Percentiles rank a stretch among this genome's conserved stretches.
Conservation (phyloP, 2,329 filamentous ascomycete genomes). For the Huntiella moniliformis region DNA sequence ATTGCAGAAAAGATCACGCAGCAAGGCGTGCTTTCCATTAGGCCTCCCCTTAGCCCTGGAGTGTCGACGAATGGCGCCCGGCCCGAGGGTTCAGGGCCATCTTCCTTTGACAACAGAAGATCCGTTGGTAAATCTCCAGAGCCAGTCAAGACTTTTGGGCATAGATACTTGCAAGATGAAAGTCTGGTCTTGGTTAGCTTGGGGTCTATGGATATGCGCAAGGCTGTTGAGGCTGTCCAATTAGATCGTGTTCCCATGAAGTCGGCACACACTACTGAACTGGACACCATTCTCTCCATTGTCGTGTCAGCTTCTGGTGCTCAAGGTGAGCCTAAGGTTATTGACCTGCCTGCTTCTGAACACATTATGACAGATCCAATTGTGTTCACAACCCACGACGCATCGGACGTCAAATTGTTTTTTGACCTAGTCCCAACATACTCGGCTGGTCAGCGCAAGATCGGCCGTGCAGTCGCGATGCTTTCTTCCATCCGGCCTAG, state of each 20-base stretch:
- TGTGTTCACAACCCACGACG: slow-evolving; percentile 64
- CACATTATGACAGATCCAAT: slow-evolving; percentile 89
- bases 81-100: slow-evolving; percentile 22
- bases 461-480: slow-evolving; percentile 76
- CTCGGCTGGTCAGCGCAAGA: slow-evolving; percentile 62
- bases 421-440: slow-evolving; percentile 96
- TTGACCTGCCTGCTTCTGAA: slow-evolving; percentile 85
- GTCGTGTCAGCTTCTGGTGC: slow-evolving; percentile 77
- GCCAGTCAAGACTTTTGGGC: slow-evolving; percentile 85
- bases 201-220: slow-evolving; percentile 86
- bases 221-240: slow-evolving; percentile 59
- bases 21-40: background rate
- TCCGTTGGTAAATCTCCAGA: slow-evolving; percentile 45
- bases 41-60: slow-evolving; percentile 7
- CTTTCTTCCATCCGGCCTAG: slow-evolving; percentile 70
- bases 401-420: slow-evolving; percentile 64
- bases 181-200: slow-evolving; percentile 82
- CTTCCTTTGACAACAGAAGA: slow-evolving; percentile 42
- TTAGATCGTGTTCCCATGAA: slow-evolving; percentile 75
- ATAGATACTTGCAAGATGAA: slow-evolving; percentile 79
- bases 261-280: slow-evolving; percentile 76
- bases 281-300: slow-evolving; percentile 84
- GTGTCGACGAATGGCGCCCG: slow-evolving; percentile 10
- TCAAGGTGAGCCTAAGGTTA: slow-evolving; percentile 66
- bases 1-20: slow-evolving; percentile 25